phyloP scores from a whole-genome alignment of 768 basidiomycete genomes.

The Boletus edulis region DNA sequence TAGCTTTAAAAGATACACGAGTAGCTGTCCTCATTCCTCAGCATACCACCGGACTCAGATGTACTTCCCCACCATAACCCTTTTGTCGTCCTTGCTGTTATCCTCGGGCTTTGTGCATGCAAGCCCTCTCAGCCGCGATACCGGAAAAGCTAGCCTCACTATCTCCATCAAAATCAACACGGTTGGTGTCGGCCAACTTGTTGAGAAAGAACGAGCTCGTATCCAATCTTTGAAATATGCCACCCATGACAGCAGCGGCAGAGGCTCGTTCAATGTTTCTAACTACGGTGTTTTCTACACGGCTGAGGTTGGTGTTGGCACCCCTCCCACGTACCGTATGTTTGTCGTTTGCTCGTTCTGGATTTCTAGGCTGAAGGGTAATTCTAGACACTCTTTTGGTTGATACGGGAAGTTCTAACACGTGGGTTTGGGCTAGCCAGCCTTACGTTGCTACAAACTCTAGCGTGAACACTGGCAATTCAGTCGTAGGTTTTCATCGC shows the following conservation, averaged over 20 bases:
- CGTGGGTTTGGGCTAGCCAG: conserved; percentile 30
- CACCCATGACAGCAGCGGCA: neutral
- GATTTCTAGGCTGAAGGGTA: neutral
- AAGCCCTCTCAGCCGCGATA: neutral
- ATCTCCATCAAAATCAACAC: conserved; percentile 13
- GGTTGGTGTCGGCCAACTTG: conserved; percentile 8
- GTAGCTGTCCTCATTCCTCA: no score
- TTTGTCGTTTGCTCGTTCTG: neutral
- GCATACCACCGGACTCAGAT: no score
- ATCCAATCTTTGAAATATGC: conserved; percentile 6
- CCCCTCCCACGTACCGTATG: conserved; percentile 29
- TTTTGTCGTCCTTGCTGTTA: conserved; percentile 14
- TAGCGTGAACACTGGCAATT: conserved; percentile 17
- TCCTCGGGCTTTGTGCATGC: conserved; percentile 1
- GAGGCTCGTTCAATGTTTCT: conserved; percentile 6
- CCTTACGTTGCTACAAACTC: conserved; percentile 17
- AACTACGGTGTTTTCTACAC: conserved; percentile 30
- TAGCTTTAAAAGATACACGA: no score
- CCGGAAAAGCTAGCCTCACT: conserved; percentile 11
- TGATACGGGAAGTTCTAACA: conserved; percentile 34
- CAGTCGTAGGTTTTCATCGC: conserved; percentile 20
- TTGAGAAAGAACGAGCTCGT: conserved; percentile 23
- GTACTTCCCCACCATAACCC: neutral
- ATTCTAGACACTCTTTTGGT: conserved; percentile 26
- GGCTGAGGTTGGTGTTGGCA: conserved; percentile 27